phyloP scores from a whole-genome alignment of 148 eudicot species.

The Silene conica region DNA sequence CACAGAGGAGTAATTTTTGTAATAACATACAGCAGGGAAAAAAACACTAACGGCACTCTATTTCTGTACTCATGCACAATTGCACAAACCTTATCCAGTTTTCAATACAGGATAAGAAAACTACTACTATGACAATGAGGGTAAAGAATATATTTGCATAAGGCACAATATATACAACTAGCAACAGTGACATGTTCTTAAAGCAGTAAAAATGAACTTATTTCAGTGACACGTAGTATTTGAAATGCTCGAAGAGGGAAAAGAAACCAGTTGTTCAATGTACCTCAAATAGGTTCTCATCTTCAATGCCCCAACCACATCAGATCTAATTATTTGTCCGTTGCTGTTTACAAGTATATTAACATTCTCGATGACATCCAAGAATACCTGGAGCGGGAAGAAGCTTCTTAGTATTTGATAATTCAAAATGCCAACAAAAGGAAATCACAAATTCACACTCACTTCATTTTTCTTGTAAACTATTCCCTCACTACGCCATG shows the following conservation, averaged over 20 bases:
- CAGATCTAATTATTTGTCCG: conserved; percentile 93
- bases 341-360: conserved; percentile 97
- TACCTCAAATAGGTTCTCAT: conserved; percentile 95
- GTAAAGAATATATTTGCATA: neutral
- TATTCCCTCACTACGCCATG: conserved; percentile 99
- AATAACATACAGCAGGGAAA: neutral
- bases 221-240: neutral
- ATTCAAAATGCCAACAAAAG: neutral
- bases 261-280: neutral
- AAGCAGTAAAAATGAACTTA: neutral
- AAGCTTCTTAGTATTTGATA: conserved; percentile 8
- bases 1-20: neutral
- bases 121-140: neutral
- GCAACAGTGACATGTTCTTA: neutral
- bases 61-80: neutral
- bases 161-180: neutral
- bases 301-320: conserved; percentile 94
- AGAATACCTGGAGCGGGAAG: conserved; percentile 56
- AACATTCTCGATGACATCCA: conserved; percentile 97
- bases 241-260: neutral
- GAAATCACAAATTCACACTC: conserved; percentile 1
- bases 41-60: neutral
- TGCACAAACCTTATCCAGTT: neutral
- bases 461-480: conserved; percentile 91
- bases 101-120: neutral